phyloP scores from a whole-genome alignment of 2,329 filamentous ascomycete species.

The Penicillium digitatum region DNA sequence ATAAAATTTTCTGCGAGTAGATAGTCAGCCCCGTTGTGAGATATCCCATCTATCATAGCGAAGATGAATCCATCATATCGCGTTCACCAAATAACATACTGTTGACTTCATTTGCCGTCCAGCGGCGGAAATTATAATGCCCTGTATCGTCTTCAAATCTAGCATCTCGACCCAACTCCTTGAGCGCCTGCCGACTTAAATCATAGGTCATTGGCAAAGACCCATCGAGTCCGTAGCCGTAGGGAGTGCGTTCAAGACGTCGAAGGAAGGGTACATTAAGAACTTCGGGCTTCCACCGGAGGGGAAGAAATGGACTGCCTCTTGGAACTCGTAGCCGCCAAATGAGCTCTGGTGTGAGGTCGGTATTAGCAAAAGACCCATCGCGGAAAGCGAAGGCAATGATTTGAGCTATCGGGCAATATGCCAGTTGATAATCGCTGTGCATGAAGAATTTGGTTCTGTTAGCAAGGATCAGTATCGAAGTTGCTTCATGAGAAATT shows the following conservation, averaged over 20 bases:
- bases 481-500: constrained; percentile 2
- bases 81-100: constrained; percentile 13
- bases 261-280: constrained; percentile 25
- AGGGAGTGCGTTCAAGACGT: constrained; percentile 19
- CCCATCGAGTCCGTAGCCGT: constrained; percentile 22
- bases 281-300: constrained; percentile 22
- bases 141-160: constrained; percentile 27
- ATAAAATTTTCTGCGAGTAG: constrained; percentile 24
- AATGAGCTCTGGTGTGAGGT: constrained; percentile 25
- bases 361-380: constrained; percentile 23
- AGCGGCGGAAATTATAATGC: constrained; percentile 29
- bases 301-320: constrained; percentile 15
- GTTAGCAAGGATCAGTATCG: constrained; percentile 6
- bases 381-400: constrained; percentile 25
- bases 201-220: constrained; percentile 28
- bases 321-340: constrained; percentile 24
- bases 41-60: constrained; percentile 11
- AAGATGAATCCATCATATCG: constrained; percentile 3
- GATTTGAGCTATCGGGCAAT: constrained; percentile 27
- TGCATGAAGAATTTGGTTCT: constrained; percentile 32
- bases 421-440: constrained; percentile 28
- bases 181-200: constrained; percentile 23
- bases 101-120: constrained; percentile 29
- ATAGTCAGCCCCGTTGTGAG: constrained; percentile 10
- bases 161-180: constrained; percentile 24